Evolutionary conservation across 345 rosid species (phyloP), one percentile per base, ranked within the genome.

Genomic region (Sapria himalayana): DNA sequence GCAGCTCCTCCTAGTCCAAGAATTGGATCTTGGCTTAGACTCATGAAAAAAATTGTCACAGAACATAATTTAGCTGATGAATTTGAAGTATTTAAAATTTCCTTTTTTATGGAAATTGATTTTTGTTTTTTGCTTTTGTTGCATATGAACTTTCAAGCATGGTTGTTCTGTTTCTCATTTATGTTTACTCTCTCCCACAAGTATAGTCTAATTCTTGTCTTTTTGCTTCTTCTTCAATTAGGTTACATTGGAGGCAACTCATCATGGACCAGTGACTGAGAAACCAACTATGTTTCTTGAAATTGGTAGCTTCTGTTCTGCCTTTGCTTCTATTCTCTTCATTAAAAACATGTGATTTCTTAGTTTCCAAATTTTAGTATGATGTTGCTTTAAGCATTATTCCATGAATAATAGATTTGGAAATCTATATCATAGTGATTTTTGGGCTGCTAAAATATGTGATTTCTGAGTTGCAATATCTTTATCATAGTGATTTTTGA

Each of bases 221-320:
- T 29, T 13, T 51, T 51, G 34, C 37, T 45, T 37, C 31, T 13
- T 54, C 21, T 46, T 20, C 22, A 5, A 66, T 37, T 22, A 85
- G 94, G 64, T 85, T 36, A 85, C 96, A 45, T 60, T 85, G 69
- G 96, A 85, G 70, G 96, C 58, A 9, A 85, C 94, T 48, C 94
- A 85, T 58, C 96, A 85, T 66, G 94, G 96, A 46, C 96, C 94
- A 0, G 35, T 69, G 49, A 81, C 96, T 3, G 73, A 23, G 45
- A 81, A 71, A 45, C 96, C 85, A 14, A 79, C 96, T 0, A 58
- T 85, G 94, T 85, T 85, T 57, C 43, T 81, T 24, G 96, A 85
- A 65, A 85, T 85, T 48, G 94, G 96, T 78, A 54, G 23, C 16
- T 8, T 29, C 18, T 41, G 22, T 13, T 25, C 8, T 11, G 11